Conservation (phyloP, 352 stramenopile species). For the Phytophthora macrochlamydospora region DNA sequence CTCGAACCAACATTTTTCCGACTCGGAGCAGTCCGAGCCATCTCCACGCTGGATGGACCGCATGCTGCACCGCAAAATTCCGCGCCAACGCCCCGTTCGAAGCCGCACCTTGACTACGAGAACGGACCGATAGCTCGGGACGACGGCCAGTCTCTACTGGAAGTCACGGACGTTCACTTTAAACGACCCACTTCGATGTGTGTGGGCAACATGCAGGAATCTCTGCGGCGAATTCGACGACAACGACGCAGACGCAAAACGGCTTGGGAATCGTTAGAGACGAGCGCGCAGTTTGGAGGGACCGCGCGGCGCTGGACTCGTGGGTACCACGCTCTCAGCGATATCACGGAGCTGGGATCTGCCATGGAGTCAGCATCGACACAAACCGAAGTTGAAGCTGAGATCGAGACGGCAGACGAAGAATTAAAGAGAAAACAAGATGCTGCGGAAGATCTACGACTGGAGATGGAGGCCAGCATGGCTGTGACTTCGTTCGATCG, state of each 20-base stretch:
- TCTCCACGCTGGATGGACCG: conserved; percentile 40
- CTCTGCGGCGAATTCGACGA: conserved; percentile 35
- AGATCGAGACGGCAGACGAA: conserved; percentile 20
- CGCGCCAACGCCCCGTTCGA: conserved; percentile 57
- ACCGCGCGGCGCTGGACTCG: conserved; percentile 72
- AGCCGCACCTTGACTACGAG: conserved; percentile 29
- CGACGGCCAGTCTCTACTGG: conserved; percentile 59
- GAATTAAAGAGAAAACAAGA: conserved; percentile 13
- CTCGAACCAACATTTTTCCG: conserved; percentile 37
- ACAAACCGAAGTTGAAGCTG: conserved; percentile 21
- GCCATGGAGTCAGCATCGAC: conserved; percentile 13
- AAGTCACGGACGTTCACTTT: conserved; percentile 55
- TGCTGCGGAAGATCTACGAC: conserved; percentile 21
- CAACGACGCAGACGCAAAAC: conserved; percentile 49
- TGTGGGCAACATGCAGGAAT: conserved; percentile 50
- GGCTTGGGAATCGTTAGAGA: conserved; percentile 63
- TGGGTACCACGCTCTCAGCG: conserved; percentile 63
- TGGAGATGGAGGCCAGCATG: conserved; percentile 20
- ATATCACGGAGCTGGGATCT: conserved; percentile 57
- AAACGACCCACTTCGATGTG: conserved; percentile 67
- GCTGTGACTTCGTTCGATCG: conserved; percentile 19
- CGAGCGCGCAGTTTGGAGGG: conserved; percentile 60
- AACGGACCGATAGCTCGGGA: conserved; percentile 21
- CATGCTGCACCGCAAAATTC: conserved; percentile 61
- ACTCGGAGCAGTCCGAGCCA: conserved; percentile 64